These are phyloP conservation scores for Fusarium decemcellulare DNA, from an alignment of 2,329 filamentous ascomycete genomes.

Conservation along the genomic window DNA sequence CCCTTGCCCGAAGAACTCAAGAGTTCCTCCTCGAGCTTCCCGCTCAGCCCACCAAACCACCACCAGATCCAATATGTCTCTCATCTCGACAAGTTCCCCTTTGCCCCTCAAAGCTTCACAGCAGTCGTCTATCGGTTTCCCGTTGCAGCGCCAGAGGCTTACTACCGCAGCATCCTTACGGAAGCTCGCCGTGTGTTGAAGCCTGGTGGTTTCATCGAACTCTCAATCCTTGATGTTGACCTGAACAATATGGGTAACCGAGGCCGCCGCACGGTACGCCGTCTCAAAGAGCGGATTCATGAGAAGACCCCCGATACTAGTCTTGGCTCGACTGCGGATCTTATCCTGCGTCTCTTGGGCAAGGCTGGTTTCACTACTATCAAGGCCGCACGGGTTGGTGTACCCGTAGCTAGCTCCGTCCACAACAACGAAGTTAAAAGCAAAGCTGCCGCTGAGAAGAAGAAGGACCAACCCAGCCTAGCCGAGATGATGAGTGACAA, in stretches of 20 bases:
- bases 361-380: conserved; percentile 79
- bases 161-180: conserved; percentile 79
- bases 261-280: conserved; percentile 77
- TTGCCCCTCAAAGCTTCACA: conserved; percentile 81
- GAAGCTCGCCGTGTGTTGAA: conserved; percentile 85
- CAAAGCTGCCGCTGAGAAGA: conserved; percentile 41
- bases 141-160: conserved; percentile 74
- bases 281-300: conserved; percentile 79
- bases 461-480: conserved; percentile 67
- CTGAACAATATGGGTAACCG: conserved; percentile 86
- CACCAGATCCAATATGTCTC: conserved; percentile 80
- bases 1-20: conserved; percentile 63
- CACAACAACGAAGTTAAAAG: conserved; percentile 27
- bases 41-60: conserved; percentile 76
- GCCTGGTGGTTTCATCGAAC: conserved; percentile 84
- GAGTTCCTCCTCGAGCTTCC: conserved; percentile 61
- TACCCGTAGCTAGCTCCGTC: conserved; percentile 76
- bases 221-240: conserved; percentile 84
- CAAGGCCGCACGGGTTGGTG: conserved; percentile 82
- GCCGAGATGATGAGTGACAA: conserved; percentile 82
- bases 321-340: conserved; percentile 72
- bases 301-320: conserved; percentile 71
- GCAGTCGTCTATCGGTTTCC: conserved; percentile 85
- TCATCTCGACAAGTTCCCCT: conserved; percentile 78
- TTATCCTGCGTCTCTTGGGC: conserved; percentile 76